Base-by-base conservation (phyloP, 352 stramenopile species). In the Pythium apleroticum region DNA sequence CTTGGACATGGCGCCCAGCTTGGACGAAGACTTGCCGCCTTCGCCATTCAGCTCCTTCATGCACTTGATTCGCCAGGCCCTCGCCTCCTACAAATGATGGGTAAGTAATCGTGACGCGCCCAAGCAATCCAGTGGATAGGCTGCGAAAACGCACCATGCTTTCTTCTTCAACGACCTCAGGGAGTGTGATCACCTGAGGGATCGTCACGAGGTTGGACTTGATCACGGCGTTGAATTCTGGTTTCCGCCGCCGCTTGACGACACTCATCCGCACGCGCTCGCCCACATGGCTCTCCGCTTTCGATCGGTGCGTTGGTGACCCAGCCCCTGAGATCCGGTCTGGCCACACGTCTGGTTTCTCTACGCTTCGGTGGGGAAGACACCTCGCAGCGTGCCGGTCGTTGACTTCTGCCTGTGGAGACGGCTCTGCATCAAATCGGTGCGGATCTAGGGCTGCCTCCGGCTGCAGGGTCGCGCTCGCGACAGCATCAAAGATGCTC, bases 321-420 rank as follows among this genome's bases (percentile, higher is more conserved):
- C 22, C 20, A 56, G 35, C 14, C 22, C n/a, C 17, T 20, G 45
- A 7, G 37, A 33, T 45, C 15, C 52, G 7, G 46, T 63, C 54
- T 20, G 17, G 20, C 57, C 28, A n/a, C 53, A 41, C 20, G 15
- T 41, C 5, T 19, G 24, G 20, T 52, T 81, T 79, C 4, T 77
- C 75, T 0, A 66, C 70, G 10, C 68, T 74, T 55, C 70, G 77
- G 12, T 61, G 66, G 0, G 77, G 81, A 0, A 90, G 58, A 65
- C 71, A 73, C 5, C 69, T 67, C 10, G 74, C 79, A n/a, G 79
- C 74, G 20, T 88, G 79, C 6, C 79, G 74, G 46, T 90, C 81
- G 25, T 71, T 72, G 0, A 52, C 6, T 20, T 77, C 71, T 0
- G 76, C 50, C 11, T 68, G 20, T 0, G 77, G 78, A 17, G 33